Evolutionary conservation across 176 grass and related monocot species (phyloP).

Genomic region (Cenchrus americanus): DNA sequence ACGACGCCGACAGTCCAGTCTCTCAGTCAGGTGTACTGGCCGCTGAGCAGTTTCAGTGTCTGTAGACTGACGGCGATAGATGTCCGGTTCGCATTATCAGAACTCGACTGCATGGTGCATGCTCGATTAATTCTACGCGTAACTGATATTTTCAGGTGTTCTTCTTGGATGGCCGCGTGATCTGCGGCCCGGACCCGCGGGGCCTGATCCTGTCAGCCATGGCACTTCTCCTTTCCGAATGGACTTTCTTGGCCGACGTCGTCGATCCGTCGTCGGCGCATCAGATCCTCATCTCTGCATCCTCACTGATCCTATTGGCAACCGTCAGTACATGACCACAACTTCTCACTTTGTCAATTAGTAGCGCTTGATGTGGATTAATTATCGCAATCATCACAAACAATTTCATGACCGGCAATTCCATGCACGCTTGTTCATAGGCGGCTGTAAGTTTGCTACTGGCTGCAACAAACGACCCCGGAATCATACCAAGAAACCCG

Average conservation of each 20-base stretch:
- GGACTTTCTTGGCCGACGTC: conserved; percentile 46
- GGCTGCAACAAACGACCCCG: conserved; percentile 59
- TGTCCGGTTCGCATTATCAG: background rate
- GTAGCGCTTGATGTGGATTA: background rate
- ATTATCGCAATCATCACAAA: background rate
- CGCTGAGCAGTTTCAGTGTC: background rate
- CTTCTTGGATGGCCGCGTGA: conserved; percentile 65
- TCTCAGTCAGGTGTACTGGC: no score
- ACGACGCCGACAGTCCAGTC: background rate
- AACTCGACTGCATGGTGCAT: background rate
- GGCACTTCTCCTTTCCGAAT: conserved; percentile 49
- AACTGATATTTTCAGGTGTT: conserved; percentile 56
- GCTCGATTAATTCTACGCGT: background rate
- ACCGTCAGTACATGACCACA: conserved; percentile 36
- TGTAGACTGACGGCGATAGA: background rate
- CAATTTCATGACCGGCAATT: background rate
- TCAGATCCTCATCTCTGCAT: background rate
- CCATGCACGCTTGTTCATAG: conserved; percentile 22
- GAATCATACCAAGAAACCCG: conserved; percentile 59
- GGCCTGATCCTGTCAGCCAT: conserved; percentile 61
- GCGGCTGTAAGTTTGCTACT: conserved; percentile 50
- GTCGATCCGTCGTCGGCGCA: conserved; percentile 1
- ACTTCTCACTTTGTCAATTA: background rate
- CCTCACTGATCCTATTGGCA: conserved; percentile 48
- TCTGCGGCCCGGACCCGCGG: conserved; percentile 66